Percentiles rank a stretch among this genome's conserved stretches.
These are phyloP conservation scores for Candida railenensis DNA, from an alignment of 805 yeast genomes.

Conservation along the genomic window DNA sequence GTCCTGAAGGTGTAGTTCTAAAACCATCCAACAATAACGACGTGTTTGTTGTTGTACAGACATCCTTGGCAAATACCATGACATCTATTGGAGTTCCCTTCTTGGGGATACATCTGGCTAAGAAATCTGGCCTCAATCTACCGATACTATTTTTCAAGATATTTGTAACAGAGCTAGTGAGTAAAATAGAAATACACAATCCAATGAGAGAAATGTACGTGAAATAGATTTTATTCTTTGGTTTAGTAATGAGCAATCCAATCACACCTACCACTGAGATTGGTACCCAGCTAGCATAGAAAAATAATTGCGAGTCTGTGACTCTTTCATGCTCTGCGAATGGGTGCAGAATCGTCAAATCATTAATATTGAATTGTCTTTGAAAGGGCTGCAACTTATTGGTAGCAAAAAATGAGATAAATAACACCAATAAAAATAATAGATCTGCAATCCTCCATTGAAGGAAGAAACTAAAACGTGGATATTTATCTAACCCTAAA, in stretches of 20 bases:
- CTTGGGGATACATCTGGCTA: slow-evolving; percentile 78
- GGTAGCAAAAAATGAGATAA: slow-evolving; percentile 20
- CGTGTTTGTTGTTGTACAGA: slow-evolving; percentile 55
- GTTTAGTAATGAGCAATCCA: slow-evolving; percentile 45
- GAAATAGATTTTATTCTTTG: slow-evolving; percentile 55
- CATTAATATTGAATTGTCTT: slow-evolving; percentile 75
- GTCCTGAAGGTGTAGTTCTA: slow-evolving; percentile 83
- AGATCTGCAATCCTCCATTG: slow-evolving; percentile 28
- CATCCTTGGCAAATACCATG: slow-evolving; percentile 60
- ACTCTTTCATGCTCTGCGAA: slow-evolving; percentile 75
- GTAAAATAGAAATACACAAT: slow-evolving; percentile 54
- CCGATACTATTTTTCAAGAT: slow-evolving; percentile 82
- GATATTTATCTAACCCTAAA: slow-evolving; percentile 20
- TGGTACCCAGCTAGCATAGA: slow-evolving; percentile 57
- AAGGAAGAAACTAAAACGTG: slow-evolving; percentile 12
- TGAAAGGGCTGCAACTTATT: slow-evolving; percentile 57
- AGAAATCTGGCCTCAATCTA: slow-evolving; percentile 87
- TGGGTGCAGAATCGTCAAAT: slow-evolving; percentile 78
- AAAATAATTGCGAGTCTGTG: slow-evolving; percentile 49
- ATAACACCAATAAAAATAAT: slow-evolving; percentile 20
- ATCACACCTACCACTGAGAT: slow-evolving; percentile 31
- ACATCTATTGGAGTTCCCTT: slow-evolving; percentile 53
- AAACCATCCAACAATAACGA: slow-evolving; percentile 62
- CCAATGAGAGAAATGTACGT: slow-evolving; percentile 69
- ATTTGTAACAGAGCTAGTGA: slow-evolving; percentile 67